phyloP scores from a whole-genome alignment of 2,329 filamentous ascomycete species.

The Botrytis galanthina region DNA sequence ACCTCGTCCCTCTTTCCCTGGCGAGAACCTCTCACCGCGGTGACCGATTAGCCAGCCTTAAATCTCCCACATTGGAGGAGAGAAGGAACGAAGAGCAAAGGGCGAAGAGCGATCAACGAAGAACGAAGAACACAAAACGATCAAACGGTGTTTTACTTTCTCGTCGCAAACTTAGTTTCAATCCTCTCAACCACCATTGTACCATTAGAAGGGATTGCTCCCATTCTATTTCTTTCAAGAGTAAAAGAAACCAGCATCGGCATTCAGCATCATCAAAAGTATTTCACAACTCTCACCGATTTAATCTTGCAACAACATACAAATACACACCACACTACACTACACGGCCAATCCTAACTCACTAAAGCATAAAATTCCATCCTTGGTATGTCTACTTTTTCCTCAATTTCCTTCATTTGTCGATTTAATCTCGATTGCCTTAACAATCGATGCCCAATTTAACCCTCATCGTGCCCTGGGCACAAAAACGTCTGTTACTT shows the following conservation, averaged over 20 bases:
- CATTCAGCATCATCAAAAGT: neutral
- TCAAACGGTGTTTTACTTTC: neutral
- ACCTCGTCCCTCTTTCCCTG: neutral
- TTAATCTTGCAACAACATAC: constrained; percentile 7
- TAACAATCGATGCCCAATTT: neutral
- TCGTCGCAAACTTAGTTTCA: constrained; percentile 6
- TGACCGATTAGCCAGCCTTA: neutral
- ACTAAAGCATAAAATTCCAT: constrained; percentile 13
- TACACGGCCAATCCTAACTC: neutral
- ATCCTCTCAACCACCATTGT: neutral
- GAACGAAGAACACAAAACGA: neutral
- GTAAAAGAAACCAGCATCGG: neutral
- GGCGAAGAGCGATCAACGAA: neutral
- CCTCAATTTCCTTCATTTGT: constrained; percentile 11
- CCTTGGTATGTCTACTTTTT: constrained; percentile 23
- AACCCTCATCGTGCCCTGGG: constrained; percentile 21
- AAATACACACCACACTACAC: neutral
- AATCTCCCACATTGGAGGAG: neutral
- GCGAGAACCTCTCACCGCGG: neutral
- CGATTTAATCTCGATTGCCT: constrained; percentile 4
- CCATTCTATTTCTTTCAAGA: neutral
- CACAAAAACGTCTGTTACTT: constrained; percentile 14
- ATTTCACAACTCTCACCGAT: neutral
- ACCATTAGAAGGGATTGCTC: neutral
- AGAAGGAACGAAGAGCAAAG: neutral